Base-by-base conservation (phyloP, 345 rosid genomes). In the Erysimum cheiranthoides region DNA sequence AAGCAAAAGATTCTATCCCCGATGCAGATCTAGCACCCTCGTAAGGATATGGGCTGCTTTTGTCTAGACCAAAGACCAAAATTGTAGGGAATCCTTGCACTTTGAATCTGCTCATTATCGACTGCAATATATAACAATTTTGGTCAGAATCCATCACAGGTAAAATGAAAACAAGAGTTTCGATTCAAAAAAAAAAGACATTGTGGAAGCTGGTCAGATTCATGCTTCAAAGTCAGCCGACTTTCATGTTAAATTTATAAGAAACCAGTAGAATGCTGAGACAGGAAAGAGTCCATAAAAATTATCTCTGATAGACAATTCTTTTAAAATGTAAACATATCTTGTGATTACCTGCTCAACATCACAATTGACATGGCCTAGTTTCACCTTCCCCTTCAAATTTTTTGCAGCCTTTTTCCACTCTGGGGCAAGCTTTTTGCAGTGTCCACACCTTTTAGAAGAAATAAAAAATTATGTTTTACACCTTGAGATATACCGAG, bases 31-130 rank as follows among this genome's bases (percentile, higher is more conserved):
- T 87, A 75, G 96, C 96, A 75, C 99, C 98, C 51, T 95, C 97
- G n/a, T 89, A 95, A 36, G 96, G 85, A 73, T 73, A 68, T 59
- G 99, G 99, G 74, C 83, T 86, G 66, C 87, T 94, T 82, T 95
- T 95, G 77, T 92, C 97, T 32, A 85, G 83, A 65, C 99, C 98
- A 81, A 95, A 95, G 47, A 93, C 90, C 86, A 95, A 74, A 79
- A 95, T 95, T 66, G 99, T 92, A 59, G 99, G 99, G 82, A 95
- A 95, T 60, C 99, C 99, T 90, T 93, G 90, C 47, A 95, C 97
- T 12, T 87, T 93, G 85, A 85, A 95, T 87, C 89, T 92, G 91
- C 99, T 88, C 99, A 90, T 90, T 68, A 96, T 64, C 77, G 99
- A 89, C 99, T 96, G 96, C 74, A 66, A 66, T 50, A 34, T 64